phyloP scores from a whole-genome alignment of 345 rosid species.

The Limnanthes douglasii region DNA sequence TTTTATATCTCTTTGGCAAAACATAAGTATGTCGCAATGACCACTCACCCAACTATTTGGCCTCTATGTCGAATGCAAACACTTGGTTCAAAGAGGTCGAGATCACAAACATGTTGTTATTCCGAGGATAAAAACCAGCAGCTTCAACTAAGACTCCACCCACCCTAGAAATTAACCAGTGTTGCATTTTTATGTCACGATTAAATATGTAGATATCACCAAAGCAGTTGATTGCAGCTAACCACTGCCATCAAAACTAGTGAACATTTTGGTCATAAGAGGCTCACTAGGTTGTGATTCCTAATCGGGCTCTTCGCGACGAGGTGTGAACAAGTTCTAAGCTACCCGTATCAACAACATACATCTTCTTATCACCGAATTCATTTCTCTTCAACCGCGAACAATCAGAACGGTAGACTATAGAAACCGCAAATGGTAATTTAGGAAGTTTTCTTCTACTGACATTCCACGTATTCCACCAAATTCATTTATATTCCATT shows the following conservation, averaged over 20 bases:
- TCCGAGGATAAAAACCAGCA: conserved; percentile 52
- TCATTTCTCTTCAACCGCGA: conserved; percentile 39
- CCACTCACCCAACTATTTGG: conserved; percentile 69
- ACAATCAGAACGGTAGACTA: conserved; percentile 51
- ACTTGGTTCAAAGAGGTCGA: conserved; percentile 57
- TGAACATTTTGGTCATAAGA: conserved; percentile 57
- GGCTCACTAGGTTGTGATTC: conserved; percentile 30
- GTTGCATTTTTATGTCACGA: conserved; percentile 58
- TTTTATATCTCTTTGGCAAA: conserved; percentile 49
- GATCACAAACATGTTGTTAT: conserved; percentile 39
- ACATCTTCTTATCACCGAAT: conserved; percentile 45
- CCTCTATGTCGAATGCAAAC: conserved; percentile 58
- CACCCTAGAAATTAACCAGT: conserved; percentile 68
- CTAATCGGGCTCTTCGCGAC: conserved; percentile 20
- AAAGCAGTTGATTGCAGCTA: conserved; percentile 68
- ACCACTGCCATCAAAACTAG: conserved; percentile 69
- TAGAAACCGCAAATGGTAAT: conserved; percentile 43
- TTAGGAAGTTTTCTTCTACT: conserved; percentile 39
- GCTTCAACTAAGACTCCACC: conserved; percentile 68
- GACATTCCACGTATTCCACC: conserved; percentile 28
- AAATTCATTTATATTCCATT: conserved; percentile 21
- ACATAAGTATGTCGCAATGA: conserved; percentile 29
- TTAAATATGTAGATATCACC: conserved; percentile 59
- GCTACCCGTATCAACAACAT: conserved; percentile 48
- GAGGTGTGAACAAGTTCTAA: conserved; percentile 29